A percentile compares a stretch with the other conserved stretches of the same genome.
Conservation (phyloP, 2,329 filamentous ascomycete genomes). For the Botrytis tulipae region DNA sequence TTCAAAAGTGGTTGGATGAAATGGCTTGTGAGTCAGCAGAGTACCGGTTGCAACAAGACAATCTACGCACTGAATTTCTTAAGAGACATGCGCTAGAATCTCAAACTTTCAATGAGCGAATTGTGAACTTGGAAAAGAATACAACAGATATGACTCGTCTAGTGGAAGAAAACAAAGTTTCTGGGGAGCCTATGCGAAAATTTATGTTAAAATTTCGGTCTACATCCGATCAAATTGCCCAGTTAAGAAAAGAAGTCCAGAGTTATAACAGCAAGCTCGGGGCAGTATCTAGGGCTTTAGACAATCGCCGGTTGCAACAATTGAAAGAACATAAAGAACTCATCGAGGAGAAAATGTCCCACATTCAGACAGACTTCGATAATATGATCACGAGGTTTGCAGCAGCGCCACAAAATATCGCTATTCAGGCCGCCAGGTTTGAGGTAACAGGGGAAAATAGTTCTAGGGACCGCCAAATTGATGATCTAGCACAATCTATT, state of each 20-base stretch:
- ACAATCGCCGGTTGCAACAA: neutral
- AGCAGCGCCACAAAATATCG: neutral
- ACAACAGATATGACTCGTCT: neutral
- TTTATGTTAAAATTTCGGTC: neutral
- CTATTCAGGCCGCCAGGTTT: neutral
- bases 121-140: neutral
- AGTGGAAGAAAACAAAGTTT: neutral
- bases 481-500: neutral
- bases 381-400: neutral
- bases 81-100: neutral
- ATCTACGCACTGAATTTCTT: neutral
- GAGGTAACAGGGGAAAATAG: neutral
- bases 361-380: neutral
- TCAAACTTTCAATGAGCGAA: neutral
- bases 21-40: neutral
- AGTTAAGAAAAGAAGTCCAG: neutral
- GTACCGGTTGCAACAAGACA: neutral
- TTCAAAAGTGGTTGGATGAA: neutral
- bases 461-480: neutral
- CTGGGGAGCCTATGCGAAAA: neutral
- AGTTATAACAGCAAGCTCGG: neutral
- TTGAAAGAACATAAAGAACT: neutral
- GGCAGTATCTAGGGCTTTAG: neutral
- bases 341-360: neutral
- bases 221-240: neutral